phyloP scores from a whole-genome alignment of 495 filamentous ascomycete species.

The Poronia punctata region DNA sequence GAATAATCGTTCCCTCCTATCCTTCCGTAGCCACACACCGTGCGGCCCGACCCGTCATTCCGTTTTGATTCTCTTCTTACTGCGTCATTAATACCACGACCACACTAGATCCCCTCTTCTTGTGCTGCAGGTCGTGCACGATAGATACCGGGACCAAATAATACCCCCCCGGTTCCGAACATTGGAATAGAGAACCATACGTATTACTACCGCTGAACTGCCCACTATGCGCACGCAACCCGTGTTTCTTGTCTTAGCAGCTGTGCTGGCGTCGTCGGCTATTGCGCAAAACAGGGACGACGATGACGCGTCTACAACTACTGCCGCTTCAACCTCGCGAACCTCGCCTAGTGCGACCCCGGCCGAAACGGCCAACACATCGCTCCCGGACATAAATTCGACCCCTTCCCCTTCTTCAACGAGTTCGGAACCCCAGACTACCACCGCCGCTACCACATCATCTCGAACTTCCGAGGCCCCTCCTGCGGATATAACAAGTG shows the following conservation, averaged over 20 bases:
- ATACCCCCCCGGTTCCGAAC: no score
- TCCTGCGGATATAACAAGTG: constrained; percentile 21
- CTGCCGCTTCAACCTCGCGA: constrained; percentile 10
- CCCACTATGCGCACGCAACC: constrained; percentile 8
- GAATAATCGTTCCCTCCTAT: no score
- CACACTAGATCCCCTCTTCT: no score
- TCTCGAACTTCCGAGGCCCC: constrained; percentile 17
- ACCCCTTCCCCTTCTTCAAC: constrained; percentile 9
- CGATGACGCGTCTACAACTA: constrained; percentile 7
- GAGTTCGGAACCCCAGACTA: constrained; percentile 2
- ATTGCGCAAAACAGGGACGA: constrained; percentile 17
- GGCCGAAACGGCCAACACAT: constrained; percentile 5
- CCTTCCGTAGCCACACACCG: no score
- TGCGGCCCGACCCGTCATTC: no score
- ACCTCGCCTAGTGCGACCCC: constrained; percentile 4
- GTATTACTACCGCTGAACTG: no score
- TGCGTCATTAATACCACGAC: no score
- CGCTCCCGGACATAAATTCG: constrained; percentile 5
- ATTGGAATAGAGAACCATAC: no score
- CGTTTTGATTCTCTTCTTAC: no score
- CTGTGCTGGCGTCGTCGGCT: constrained; percentile 16
- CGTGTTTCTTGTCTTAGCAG: constrained; percentile 8
- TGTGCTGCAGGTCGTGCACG: no score
- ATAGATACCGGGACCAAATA: no score
- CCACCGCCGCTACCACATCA: constrained; percentile 8